phyloP scores from a whole-genome alignment of 805 yeast genomes.

The Yarrowia sp. region DNA sequence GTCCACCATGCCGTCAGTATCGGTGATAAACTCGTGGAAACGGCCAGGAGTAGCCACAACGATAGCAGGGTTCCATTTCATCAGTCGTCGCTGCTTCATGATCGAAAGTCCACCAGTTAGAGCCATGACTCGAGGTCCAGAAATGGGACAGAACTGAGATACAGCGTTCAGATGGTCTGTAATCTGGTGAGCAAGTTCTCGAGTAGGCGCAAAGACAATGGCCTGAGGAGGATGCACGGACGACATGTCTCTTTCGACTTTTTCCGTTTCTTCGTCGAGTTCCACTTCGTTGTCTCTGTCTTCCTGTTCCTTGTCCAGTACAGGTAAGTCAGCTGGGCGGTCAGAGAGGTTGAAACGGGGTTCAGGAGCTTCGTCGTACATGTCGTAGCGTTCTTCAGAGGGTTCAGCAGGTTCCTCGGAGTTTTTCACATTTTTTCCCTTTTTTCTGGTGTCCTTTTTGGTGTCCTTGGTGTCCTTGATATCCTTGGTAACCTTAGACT shows the following conservation, averaged over 20 bases:
- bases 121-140: conserved; percentile 59
- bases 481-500: background rate
- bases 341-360: background rate
- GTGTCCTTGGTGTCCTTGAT: too few species aligned
- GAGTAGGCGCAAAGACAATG: conserved; percentile 85
- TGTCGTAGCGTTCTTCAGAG: background rate
- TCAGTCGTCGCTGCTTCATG: conserved; percentile 83
- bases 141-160: conserved; percentile 50
- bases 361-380: background rate
- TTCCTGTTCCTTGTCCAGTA: conserved; percentile 25
- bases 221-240: conserved; percentile 54
- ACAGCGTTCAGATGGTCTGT: conserved; percentile 61
- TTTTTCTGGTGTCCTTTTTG: background rate
- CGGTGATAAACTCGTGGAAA: conserved; percentile 64
- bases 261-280: background rate
- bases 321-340: conserved; percentile 50
- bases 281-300: conserved; percentile 29
- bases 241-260: conserved; percentile 22
- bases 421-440: background rate
- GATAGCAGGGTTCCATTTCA: conserved; percentile 65
- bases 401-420: background rate
- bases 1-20: conserved; percentile 38
- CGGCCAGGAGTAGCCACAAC: conserved; percentile 96
- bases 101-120: conserved; percentile 94
- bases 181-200: conserved; percentile 95